Conservation (phyloP, 306 rosid genomes). For the Rosa multiflora region DNA sequence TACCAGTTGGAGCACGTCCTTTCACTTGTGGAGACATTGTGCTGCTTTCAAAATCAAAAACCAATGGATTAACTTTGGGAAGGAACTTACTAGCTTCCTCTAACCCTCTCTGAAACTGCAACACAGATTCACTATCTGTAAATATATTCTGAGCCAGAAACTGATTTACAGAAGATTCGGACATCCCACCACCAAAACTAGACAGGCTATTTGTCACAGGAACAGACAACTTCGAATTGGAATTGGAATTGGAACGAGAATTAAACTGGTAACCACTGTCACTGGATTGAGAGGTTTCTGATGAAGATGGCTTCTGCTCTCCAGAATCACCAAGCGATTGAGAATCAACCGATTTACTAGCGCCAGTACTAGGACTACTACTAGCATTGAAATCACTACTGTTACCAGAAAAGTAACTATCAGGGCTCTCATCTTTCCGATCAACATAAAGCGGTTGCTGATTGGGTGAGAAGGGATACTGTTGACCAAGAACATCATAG, state of each 20-base stretch:
- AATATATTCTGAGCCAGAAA: conserved; percentile 66
- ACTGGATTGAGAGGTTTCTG: conserved; percentile 33
- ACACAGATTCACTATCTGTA: conserved; percentile 54
- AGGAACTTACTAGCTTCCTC: conserved; percentile 96
- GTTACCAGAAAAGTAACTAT: conserved; percentile 13
- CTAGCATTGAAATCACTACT: conserved; percentile 22
- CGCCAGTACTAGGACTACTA: conserved; percentile 21
- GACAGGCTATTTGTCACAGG: conserved; percentile 27
- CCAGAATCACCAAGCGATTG: conserved; percentile 28
- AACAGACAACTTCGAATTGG: conserved; percentile 24
- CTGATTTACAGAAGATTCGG: conserved; percentile 39
- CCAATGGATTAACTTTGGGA: conserved; percentile 46
- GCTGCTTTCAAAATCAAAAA: conserved; percentile 41
- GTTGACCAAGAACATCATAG: conserved; percentile 65
- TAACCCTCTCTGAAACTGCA: conserved; percentile 68
- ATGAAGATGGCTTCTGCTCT: conserved; percentile 38
- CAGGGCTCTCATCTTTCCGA: conserved; percentile 27
- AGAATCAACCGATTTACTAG: conserved; percentile 19
- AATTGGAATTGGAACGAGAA: conserved; percentile 23
- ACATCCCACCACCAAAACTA: conserved; percentile 33
- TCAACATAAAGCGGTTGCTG: conserved; percentile 18
- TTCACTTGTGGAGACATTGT: conserved; percentile 22
- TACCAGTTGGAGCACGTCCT: conserved; percentile 15
- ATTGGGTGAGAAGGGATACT: conserved; percentile 45
- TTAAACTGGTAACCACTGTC: conserved; percentile 28